Percentiles rank a stretch among this genome's conserved stretches.
phyloP scores from a whole-genome alignment of 2,329 filamentous ascomycete species.

The Coniosporium tulheliwenetii region DNA sequence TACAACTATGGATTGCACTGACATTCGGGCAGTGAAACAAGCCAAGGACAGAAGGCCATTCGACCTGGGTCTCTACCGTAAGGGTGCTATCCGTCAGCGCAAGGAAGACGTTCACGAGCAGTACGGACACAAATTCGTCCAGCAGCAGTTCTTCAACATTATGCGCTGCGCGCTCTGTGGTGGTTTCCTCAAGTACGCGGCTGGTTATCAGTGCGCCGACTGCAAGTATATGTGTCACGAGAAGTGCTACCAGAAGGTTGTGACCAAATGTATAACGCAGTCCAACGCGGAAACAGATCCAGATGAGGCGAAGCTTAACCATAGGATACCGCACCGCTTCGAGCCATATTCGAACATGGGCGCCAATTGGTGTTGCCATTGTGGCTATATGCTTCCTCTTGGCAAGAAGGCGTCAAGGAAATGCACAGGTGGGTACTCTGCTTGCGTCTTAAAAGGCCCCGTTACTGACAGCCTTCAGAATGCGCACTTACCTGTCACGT shows the following conservation, averaged over 20 bases:
- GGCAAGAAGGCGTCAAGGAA: slow-evolving; percentile 91
- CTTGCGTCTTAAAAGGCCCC: too few relatives aligned
- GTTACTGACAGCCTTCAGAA: slow-evolving; percentile 35
- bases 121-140: slow-evolving; percentile 97
- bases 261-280: slow-evolving; percentile 99
- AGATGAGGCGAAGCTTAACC: slow-evolving; percentile 99
- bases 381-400: slow-evolving; percentile 87
- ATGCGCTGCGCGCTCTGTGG: slow-evolving; percentile 98
- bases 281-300: slow-evolving; percentile 97
- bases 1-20: slow-evolving; percentile 8
- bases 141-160: slow-evolving; percentile 99
- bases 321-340: slow-evolving; percentile 95
- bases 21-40: slow-evolving; percentile 49
- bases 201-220: slow-evolving; percentile 97
- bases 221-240: slow-evolving; percentile 99
- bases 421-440: slow-evolving; percentile 52
- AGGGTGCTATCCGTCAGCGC: slow-evolving; percentile 89
- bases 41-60: slow-evolving; percentile 68
- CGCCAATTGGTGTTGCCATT: slow-evolving; percentile 99
- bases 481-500: slow-evolving; percentile 85
- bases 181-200: slow-evolving; percentile 96
- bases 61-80: slow-evolving; percentile 81
- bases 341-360: slow-evolving; percentile 94
- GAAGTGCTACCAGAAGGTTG: slow-evolving; percentile 91
- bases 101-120: slow-evolving; percentile 98